Evolutionary conservation across 2,329 filamentous ascomycete genomes (phyloP), one percentile per base, ranked within the genome.

Genomic region (Zymoseptoria crescenta): DNA sequence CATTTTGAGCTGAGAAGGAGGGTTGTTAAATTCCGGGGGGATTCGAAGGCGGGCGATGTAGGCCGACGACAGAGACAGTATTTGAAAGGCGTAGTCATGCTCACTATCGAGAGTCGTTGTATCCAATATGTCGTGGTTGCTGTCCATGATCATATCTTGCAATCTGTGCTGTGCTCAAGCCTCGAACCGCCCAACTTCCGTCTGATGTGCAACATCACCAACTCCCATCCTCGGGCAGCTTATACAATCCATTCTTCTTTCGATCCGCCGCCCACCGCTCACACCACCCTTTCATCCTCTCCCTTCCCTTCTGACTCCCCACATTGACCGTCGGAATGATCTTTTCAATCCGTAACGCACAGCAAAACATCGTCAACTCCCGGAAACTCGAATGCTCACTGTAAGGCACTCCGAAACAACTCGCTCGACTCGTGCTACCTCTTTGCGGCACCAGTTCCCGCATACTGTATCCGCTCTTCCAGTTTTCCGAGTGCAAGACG

Each of bases 301-400:
- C 85, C 60, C 85, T 78, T 48, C 78, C 80, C 74, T 83, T 86
- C 45, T 79, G 81, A 63, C 76, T 85, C 0, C 84, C 85, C n/a
- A 87, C 82, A 72, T 99, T 97, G 3, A 99, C 94, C 0, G 94
- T 99, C 0, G 94, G 94, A 16, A 99, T 87, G 6, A 99, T 83
- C 74, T 87, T 89, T 64, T 93, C 91, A 64, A 99, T 95, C 58
- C 89, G 79, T 72, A 99, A 73, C 20, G 87, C 84, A 80, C 94
- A 94, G 66, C 93, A 84, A 71, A 99, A 99, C 82, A 97, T 87
- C 0, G 91, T 93, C 70, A 99, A 75, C 77, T 99, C 94, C 49
- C 93, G 82, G 71, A 99, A 99, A 62, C 89, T 95, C 73, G 89
- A 94, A 73, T 99, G 94, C 76, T 99, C 94, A 55, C 87, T 92